Evolutionary conservation across 2,329 filamentous ascomycete species (phyloP), one percentile per base, ranked within the genome.

Genomic region (Purpureocillium takamizusanense): DNA sequence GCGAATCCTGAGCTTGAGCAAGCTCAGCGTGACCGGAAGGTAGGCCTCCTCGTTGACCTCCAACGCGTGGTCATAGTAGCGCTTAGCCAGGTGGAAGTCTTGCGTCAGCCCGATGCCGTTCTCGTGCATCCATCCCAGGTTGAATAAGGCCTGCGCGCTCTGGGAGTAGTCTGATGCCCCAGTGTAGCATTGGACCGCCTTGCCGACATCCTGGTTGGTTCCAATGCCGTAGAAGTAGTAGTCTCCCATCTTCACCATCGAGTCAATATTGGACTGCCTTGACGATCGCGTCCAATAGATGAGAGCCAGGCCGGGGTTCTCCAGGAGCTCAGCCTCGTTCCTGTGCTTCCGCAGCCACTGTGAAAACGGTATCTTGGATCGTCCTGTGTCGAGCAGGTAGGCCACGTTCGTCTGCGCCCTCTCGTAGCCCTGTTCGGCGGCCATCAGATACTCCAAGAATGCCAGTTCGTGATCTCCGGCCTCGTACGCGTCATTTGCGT

Each of bases 91-190:
- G 55, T 98, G 92, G 58, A 94, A 98, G 56, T 98, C 92, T 57
- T 98, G 92, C 39, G 85, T 83, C 15, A 97, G 76, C 2, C 89
- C 87, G 36, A 97, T 72, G 7, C 92, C 92, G 53, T 97, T 95
- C 62, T 98, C 92, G 54, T 98, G 88, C 90, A 98, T 97, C 92
- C 92, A 98, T 5, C 92, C 94, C 12, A 98, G 70, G 52, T 98
- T 97, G 76, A 88, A 98, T 41, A 95, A 78, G 12, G 94, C 92
- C 62, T 98, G 94, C 3, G 90, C 92, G 50, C 87, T 94, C 54
- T 88, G 83, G 49, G 90, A 81, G 42, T 85, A 88, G 55, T 98
- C 92, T 0, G 89, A 89, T 2, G 92, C 92, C 4, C 86, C 85
- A 38, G 85, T 83, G 53, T 98, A 98, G 65, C 92, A 98, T 33